Percentiles rank a stretch among this genome's conserved stretches.
These are phyloP conservation scores for Teratosphaeriaceae sp. DNA, from an alignment of 2,329 filamentous ascomycete genomes.

Conservation along the genomic window DNA sequence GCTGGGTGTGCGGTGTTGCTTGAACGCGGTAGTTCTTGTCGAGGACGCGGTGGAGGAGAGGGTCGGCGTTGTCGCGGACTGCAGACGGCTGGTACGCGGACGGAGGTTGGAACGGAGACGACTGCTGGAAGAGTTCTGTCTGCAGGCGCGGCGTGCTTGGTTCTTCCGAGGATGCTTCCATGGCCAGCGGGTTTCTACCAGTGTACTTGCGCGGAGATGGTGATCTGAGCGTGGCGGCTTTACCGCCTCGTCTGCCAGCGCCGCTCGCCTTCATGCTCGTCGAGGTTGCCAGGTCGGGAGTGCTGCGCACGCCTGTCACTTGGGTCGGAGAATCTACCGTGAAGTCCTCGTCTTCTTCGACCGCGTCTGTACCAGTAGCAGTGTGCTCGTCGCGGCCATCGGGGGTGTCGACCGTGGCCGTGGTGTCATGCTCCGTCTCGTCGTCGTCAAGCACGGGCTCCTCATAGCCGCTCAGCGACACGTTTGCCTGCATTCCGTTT, in stretches of 20 bases:
- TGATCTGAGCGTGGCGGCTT: slow-evolving; percentile 19
- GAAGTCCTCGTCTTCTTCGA: slow-evolving; percentile 47
- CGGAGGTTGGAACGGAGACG: slow-evolving; percentile 48
- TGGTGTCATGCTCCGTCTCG: slow-evolving; percentile 36
- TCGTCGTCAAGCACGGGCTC: slow-evolving; percentile 60
- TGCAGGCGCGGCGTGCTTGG: slow-evolving; percentile 26
- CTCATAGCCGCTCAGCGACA: slow-evolving; percentile 91
- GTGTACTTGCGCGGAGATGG: slow-evolving; percentile 36
- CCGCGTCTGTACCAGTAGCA: slow-evolving; percentile 28
- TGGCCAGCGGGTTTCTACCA: slow-evolving; percentile 28
- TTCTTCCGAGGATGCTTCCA: slow-evolving; percentile 15
- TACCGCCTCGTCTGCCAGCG: slow-evolving; percentile 21
- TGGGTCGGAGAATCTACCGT: slow-evolving; percentile 55
- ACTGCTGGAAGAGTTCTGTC: slow-evolving; percentile 18
- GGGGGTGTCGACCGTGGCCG: slow-evolving; percentile 24
- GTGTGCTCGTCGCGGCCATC: slow-evolving; percentile 21
- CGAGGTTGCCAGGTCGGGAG: slow-evolving; percentile 44
- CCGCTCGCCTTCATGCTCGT: slow-evolving; percentile 25
- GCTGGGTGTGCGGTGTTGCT: slow-evolving; percentile 66
- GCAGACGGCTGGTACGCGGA: slow-evolving; percentile 34
- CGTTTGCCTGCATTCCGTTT: slow-evolving; percentile 75
- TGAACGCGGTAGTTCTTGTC: slow-evolving; percentile 95
- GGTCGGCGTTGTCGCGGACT: slow-evolving; percentile 51
- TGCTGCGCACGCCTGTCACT: slow-evolving; percentile 49
- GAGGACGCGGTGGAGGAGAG: slow-evolving; percentile 80